These are phyloP conservation scores for Cadophora malorum DNA, from an alignment of 2,329 filamentous ascomycete genomes.

Conservation along the genomic window DNA sequence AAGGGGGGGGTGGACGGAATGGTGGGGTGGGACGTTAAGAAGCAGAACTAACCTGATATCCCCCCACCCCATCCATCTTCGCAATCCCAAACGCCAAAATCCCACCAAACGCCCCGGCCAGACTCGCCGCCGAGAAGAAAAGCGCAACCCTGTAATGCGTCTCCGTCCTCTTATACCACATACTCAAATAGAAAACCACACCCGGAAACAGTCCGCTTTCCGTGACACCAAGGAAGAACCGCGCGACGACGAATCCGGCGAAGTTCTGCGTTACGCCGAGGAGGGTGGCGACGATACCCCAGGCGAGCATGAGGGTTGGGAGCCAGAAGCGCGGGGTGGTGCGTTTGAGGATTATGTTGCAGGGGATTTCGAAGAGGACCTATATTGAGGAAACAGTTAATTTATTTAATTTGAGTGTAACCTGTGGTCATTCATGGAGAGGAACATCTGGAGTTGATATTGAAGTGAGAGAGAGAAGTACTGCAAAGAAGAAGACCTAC, in stretches of 20 bases:
- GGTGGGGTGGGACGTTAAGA: too few relatives aligned
- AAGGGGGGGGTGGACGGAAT: too few relatives aligned
- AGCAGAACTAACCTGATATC: constrained; percentile 37
- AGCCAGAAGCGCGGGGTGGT: constrained; percentile 64
- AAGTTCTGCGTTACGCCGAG: constrained; percentile 57
- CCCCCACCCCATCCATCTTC: constrained; percentile 54
- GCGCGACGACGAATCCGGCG: constrained; percentile 57
- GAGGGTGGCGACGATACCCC: constrained; percentile 61
- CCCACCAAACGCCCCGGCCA: constrained; percentile 54
- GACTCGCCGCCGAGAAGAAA: constrained; percentile 48
- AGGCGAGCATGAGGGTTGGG: constrained; percentile 61
- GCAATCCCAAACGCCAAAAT: constrained; percentile 53
- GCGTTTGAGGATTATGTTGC: constrained; percentile 66
- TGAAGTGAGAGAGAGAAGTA: too few relatives aligned
- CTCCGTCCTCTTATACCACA: constrained; percentile 40
- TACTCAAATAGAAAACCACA: constrained; percentile 59
- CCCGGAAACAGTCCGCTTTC: constrained; percentile 62
- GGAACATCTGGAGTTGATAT: not conserved
- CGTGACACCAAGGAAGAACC: constrained; percentile 62
- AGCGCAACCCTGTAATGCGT: constrained; percentile 28
- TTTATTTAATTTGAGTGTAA: too few relatives aligned
- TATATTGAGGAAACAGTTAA: too few relatives aligned
- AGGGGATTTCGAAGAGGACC: constrained; percentile 65
- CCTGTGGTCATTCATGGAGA: too few relatives aligned
- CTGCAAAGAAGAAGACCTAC: constrained; percentile 43